phyloP scores from a whole-genome alignment of 208 protist genomes.

The Endotrypanum monterogeii region DNA sequence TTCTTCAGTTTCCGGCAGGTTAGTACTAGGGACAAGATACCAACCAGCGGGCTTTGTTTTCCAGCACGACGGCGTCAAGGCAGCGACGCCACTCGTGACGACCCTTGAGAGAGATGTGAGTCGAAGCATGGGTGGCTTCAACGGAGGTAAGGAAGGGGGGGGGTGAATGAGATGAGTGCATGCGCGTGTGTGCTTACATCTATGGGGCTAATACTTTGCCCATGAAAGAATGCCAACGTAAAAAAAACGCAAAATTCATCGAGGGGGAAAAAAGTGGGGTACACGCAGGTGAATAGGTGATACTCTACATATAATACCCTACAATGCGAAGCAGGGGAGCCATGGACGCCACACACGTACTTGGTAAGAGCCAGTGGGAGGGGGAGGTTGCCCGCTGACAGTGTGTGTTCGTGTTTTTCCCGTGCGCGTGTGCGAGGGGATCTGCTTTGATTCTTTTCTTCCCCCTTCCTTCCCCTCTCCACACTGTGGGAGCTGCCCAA shows the following conservation, averaged over 20 bases:
- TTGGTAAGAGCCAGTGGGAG: no score
- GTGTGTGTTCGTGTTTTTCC: background rate
- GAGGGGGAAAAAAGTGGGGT: background rate
- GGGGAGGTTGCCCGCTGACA: no score
- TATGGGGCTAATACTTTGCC: background rate
- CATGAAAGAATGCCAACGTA: background rate
- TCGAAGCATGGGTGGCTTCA: constrained; percentile 8
- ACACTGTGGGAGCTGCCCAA: no score
- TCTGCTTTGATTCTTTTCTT: no score
- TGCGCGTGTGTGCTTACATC: background rate
- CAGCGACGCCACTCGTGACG: constrained; percentile 19
- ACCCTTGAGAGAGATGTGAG: constrained; percentile 3
- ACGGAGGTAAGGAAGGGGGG: background rate
- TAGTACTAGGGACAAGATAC: constrained; percentile 57
- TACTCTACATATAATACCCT: background rate
- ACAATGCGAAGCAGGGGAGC: no score
- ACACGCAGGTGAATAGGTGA: background rate
- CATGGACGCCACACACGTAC: no score
- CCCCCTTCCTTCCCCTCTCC: no score
- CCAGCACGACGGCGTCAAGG: constrained; percentile 67
- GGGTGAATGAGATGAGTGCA: no score
- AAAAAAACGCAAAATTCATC: background rate
- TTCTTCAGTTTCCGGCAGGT: constrained; percentile 46
- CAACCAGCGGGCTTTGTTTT: constrained; percentile 59
- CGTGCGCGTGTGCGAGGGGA: no score